Evolutionary conservation across 2,329 filamentous ascomycete genomes (phyloP), one percentile per base, ranked within the genome.

Genomic region (Neofusicoccum cordaticola): DNA sequence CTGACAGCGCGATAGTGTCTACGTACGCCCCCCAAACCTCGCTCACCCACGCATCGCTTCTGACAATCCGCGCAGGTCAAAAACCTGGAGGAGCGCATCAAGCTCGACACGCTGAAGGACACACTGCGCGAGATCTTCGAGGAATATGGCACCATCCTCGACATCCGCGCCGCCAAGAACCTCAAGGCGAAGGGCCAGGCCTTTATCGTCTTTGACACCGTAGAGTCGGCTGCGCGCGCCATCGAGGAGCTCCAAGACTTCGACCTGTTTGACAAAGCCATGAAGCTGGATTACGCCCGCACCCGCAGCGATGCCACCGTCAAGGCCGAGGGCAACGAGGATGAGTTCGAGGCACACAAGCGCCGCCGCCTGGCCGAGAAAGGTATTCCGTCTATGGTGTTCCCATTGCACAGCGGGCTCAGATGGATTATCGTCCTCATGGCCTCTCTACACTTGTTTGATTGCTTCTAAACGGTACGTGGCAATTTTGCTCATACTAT

Each of bases 101-200:
- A 96, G 77, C 84, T 91, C 65, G 89, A 93, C 39, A 80, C 86
- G 9, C 83, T 98, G 62, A 90, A 89, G 69, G 85, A 90, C 69
- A 86, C 91, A 0, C 84, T 99, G 15, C 81, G 80, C 22, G 87
- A 89, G 68, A 84, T 98, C 72, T 98, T 98, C 80, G 88, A 88
- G 68, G 91, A 96, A 77, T 97, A 95, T 78, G 95, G 95, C 68
- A 88, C 83, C 65, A 87, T 97, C 67, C 80, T 96, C 70, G 93
- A 97, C 68, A 86, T 97, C 60, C 86, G 96, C 66, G 91, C 91
- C 50, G 96, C 96, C 82, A 92, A 87, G 68, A 97, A 96, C 77
- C 79, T 98, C 35, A 93, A 91, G 76, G 91, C 92, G 48, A 97
- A 96, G 76, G 95, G 95, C 12, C 95, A 99, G 79, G 95, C 95